phyloP scores from a whole-genome alignment of 1,284 basidiomycete genomes.

The Cerrena zonata region DNA sequence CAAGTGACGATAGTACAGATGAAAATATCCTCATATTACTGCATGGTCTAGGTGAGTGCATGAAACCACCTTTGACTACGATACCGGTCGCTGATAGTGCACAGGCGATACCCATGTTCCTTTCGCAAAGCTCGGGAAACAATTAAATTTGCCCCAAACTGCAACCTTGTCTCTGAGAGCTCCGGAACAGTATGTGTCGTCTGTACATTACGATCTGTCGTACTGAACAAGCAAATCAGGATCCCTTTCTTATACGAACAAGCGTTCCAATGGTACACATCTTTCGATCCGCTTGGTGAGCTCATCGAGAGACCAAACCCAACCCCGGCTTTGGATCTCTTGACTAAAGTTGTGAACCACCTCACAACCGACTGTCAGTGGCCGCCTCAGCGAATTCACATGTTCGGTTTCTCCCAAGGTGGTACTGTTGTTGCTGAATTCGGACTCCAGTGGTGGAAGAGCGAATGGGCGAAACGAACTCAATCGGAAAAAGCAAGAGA shows the following conservation, averaged over 20 bases:
- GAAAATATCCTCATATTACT: conserved; percentile 82
- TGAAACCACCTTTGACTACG: not conserved
- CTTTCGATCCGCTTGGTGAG: conserved; percentile 77
- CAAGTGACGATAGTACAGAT: conserved; percentile 77
- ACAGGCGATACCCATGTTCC: conserved; percentile 78
- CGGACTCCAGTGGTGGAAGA: conserved; percentile 45
- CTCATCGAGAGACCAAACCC: conserved; percentile 69
- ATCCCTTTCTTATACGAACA: conserved; percentile 78
- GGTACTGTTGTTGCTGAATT: conserved; percentile 76
- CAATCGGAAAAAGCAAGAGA: conserved; percentile 18
- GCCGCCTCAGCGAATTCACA: conserved; percentile 64
- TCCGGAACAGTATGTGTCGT: conserved; percentile 57
- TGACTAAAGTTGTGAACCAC: conserved; percentile 51
- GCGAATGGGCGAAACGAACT: conserved; percentile 25
- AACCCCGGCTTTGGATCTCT: conserved; percentile 52
- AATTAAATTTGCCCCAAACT: conserved; percentile 80
- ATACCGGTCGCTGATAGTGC: conserved; percentile 1
- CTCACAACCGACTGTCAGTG: conserved; percentile 61
- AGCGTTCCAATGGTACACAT: conserved; percentile 83
- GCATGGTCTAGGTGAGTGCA: conserved; percentile 73
- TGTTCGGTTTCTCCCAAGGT: conserved; percentile 89
- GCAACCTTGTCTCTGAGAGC: conserved; percentile 78
- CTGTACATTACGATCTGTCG: not conserved
- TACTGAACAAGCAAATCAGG: conserved; percentile 33
- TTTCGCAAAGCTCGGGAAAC: conserved; percentile 68